phyloP scores from a whole-genome alignment of 2,329 filamentous ascomycete species.

The Colletotrichum tamarilloi region DNA sequence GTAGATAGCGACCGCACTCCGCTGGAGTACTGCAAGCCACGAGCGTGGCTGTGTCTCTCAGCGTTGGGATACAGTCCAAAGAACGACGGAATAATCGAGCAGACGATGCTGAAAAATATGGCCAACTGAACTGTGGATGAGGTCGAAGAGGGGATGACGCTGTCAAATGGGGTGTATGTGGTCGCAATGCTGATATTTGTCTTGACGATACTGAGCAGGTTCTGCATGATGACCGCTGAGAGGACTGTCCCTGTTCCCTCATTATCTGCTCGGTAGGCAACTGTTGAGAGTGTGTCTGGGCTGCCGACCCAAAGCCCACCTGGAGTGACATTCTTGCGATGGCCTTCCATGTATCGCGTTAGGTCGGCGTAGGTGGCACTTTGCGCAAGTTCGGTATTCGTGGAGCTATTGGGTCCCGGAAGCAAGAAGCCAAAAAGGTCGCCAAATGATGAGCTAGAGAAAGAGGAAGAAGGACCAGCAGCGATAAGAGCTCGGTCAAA shows the following conservation, averaged over 20 bases:
- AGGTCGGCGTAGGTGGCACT: conserved; percentile 70
- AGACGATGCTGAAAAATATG: conserved; percentile 83
- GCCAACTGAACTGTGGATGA: conserved; percentile 82
- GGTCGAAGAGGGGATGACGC: conserved; percentile 71
- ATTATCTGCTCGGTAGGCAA: conserved; percentile 77
- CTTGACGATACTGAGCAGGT: conserved; percentile 72
- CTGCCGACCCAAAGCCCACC: conserved; percentile 83
- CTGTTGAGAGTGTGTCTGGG: conserved; percentile 67
- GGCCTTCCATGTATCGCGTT: conserved; percentile 68
- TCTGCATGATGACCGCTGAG: conserved; percentile 72
- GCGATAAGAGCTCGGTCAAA: conserved; percentile 37
- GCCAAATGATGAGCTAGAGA: conserved; percentile 24
- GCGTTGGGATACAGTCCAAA: conserved; percentile 88
- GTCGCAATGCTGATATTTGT: conserved; percentile 77
- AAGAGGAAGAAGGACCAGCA: conserved; percentile 39
- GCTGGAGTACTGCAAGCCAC: conserved; percentile 91
- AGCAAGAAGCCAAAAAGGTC: conserved; percentile 33
- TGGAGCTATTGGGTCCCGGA: not conserved
- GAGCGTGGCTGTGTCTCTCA: conserved; percentile 81
- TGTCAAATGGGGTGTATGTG: conserved; percentile 79
- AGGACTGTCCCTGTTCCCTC: conserved; percentile 55
- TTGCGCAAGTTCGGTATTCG: conserved; percentile 31
- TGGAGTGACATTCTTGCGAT: conserved; percentile 76
- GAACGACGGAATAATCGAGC: conserved; percentile 84
- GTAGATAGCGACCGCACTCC: conserved; percentile 84